Percentiles rank a stretch among this genome's conserved stretches.
Conservation (phyloP, 768 basidiomycete species). For the Agaricus bisporus region DNA sequence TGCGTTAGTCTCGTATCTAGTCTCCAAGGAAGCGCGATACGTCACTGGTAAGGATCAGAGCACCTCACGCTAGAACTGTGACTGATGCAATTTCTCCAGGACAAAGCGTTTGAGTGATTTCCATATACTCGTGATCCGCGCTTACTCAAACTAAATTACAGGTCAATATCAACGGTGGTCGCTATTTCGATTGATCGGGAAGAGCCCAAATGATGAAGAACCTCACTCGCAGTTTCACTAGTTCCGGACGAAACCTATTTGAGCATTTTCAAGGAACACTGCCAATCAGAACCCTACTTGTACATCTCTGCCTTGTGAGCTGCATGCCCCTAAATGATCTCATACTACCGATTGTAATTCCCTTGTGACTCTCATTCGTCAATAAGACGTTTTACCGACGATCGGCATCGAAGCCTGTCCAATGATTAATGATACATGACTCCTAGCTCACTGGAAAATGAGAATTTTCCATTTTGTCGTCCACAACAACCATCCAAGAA, state of each 20-base stretch:
- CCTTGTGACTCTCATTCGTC: too few species aligned
- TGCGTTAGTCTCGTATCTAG: slow-evolving; percentile 17
- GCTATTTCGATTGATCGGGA: slow-evolving; percentile 8
- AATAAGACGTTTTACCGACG: too few species aligned
- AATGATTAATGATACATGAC: too few species aligned
- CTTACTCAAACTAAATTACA: not conserved
- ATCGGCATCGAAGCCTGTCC: too few species aligned
- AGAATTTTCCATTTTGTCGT: too few species aligned
- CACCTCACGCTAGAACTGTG: not conserved
- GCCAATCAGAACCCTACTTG: too few species aligned
- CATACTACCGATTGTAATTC: too few species aligned
- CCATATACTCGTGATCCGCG: not conserved
- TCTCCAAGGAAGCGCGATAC: slow-evolving; percentile 15
- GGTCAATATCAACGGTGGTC: slow-evolving; percentile 10
- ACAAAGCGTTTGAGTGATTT: not conserved
- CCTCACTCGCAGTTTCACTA: not conserved
- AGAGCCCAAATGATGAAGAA: not conserved
- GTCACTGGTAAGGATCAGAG: slow-evolving; percentile 14
- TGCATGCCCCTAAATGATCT: too few species aligned
- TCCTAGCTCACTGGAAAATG: too few species aligned
- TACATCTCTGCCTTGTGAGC: too few species aligned
- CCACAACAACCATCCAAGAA: not conserved
- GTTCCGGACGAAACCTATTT: not conserved
- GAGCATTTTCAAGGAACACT: too few species aligned
- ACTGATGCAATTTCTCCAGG: not conserved